Percentiles rank a stretch among this genome's conserved stretches.
These are phyloP conservation scores for Boletus insuetus DNA, from an alignment of 768 basidiomycete species.

Conservation along the genomic window DNA sequence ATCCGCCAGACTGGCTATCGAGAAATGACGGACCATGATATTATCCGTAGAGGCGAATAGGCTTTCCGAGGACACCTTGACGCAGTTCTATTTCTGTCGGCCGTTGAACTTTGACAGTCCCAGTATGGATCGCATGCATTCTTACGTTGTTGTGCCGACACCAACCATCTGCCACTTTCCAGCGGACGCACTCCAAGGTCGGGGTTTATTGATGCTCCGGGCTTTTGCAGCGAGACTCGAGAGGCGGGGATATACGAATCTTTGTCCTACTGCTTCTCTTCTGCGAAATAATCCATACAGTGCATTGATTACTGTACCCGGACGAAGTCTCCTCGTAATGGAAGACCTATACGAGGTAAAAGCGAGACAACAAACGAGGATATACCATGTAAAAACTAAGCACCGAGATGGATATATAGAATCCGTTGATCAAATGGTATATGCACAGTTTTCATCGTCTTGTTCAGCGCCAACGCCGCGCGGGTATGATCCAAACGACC, in stretches of 20 bases:
- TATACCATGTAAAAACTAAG: no score
- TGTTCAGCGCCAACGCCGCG: no score
- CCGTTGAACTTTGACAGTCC: background rate
- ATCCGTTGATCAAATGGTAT: no score
- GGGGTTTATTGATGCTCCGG: background rate
- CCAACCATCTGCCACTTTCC: background rate
- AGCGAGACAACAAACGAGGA: no score
- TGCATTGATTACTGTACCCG: background rate
- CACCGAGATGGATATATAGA: no score
- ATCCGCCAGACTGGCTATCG: background rate
- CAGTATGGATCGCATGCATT: accelerated
- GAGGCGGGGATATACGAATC: background rate
- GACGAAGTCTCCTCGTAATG: no score
- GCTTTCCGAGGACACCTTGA: background rate
- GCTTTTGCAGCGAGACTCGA: background rate
- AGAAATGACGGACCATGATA: background rate
- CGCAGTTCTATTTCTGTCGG: background rate
- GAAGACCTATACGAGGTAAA: no score
- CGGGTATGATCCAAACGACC: no score
- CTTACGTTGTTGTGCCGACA: background rate
- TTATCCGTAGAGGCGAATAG: accelerated
- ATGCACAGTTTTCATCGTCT: no score
- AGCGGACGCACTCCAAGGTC: background rate
- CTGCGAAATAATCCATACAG: background rate
- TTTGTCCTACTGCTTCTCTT: background rate